phyloP scores from a whole-genome alignment of 148 eudicot species.

The Vaccinium myrtillus region DNA sequence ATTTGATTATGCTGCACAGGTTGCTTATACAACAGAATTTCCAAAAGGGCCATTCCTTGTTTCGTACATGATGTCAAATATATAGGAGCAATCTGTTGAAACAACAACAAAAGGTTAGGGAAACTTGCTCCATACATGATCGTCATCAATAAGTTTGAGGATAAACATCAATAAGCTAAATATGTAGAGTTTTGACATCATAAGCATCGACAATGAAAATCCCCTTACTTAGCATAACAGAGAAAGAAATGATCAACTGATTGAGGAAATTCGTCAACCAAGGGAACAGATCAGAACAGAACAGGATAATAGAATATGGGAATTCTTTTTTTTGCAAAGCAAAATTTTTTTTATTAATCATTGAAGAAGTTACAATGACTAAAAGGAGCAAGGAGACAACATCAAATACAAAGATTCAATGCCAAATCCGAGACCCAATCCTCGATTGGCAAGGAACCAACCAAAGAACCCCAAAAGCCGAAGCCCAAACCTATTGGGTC shows the following conservation, averaged over 20 bases:
- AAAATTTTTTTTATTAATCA: no score
- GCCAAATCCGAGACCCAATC: no score
- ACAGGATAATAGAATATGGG: neutral
- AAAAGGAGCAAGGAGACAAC: no score
- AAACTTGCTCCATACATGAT: neutral
- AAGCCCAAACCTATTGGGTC: no score
- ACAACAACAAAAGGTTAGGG: conserved; percentile 1
- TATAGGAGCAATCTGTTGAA: conserved; percentile 87
- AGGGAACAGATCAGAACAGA: neutral
- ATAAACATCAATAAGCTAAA: neutral
- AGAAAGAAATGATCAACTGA: neutral
- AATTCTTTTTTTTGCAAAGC: no score
- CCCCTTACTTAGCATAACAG: neutral
- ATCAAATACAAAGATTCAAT: no score
- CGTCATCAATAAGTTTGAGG: neutral
- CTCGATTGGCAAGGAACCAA: no score
- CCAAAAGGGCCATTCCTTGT: conserved; percentile 80
- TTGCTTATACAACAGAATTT: conserved; percentile 77
- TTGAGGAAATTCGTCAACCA: neutral
- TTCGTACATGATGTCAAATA: conserved; percentile 80
- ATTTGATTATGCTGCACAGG: conserved; percentile 71
- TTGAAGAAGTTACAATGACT: no score
- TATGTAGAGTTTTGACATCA: neutral
- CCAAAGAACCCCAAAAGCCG: no score
- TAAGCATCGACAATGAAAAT: neutral